Evolutionary conservation across 768 basidiomycete species (phyloP), one percentile per base, ranked within the genome.

Genomic region (Pisolithus tinctorius): DNA sequence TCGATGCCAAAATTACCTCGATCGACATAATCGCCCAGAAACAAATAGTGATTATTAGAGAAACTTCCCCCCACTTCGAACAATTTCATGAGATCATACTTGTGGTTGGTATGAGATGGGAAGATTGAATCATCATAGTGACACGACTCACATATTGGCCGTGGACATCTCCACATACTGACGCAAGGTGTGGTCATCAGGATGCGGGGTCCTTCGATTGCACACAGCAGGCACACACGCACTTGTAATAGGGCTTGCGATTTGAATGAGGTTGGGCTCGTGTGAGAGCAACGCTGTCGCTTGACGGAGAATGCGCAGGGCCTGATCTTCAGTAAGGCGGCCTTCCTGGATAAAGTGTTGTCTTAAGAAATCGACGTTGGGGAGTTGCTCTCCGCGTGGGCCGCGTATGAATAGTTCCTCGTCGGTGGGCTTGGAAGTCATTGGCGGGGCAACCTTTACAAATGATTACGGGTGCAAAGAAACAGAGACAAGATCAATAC

Each of bases 31-130:
- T 98, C 95, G 30, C 95, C 95, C 23, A 98, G 75, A 70, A 97
- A 97, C 41, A 96, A 74, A 73, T 97, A 98, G 17, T 82, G 76
- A 54, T 85, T 96, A 34, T 95, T 86, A 20, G 79, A 74, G 44
- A 93, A 76, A 55, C 81, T 82, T 2, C 95, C 95, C 29, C 95
- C 95, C 30, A 97, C 86, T 61, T 96, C 94, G 60, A 97, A 93
- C 38, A 97, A 77, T 70, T 98, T 96, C 91, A 98, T 95, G 53
- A 98, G 76, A 70, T 98, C 95, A 66, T 93, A 98, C 93, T 97
- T 61, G 27, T 45, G 25, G 26, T 25, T 11, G 31, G 7, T 13
- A 30, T 39, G 27, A 29, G 11, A 51, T 27, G 29, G 41, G 7
- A 29, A 4, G 5, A 2, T 52, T 58, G 47, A 51, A 43, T 14